Conservation (phyloP, 1,139 yeast genomes). For the Kluyveromyces marxianus region DNA sequence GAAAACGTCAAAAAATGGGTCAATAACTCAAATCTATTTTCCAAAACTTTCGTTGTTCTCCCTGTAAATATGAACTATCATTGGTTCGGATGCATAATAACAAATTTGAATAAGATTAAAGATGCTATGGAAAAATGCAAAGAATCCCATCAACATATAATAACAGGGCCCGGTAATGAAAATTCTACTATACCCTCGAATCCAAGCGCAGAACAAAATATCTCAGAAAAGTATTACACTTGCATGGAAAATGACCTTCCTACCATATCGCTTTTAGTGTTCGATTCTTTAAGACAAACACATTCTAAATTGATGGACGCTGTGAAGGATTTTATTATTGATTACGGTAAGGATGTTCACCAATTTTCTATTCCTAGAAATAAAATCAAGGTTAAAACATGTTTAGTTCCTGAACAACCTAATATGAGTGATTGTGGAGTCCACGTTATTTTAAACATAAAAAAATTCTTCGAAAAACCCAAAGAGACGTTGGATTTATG, state of each 20-base stretch:
- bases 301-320: conserved; percentile 50
- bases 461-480: conserved; percentile 52
- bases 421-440: conserved; percentile 95
- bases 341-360: conserved; percentile 63
- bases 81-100: conserved; percentile 80
- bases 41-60: conserved; percentile 54
- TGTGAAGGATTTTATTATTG: conserved; percentile 54
- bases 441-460: conserved; percentile 75
- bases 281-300: conserved; percentile 67
- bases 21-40: conserved; percentile 55
- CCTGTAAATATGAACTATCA: conserved; percentile 81
- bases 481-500: conserved; percentile 45
- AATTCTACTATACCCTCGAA: not conserved
- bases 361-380: conserved; percentile 40
- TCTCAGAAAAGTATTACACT: no score
- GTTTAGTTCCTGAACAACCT: conserved; percentile 73
- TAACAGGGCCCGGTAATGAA: not conserved
- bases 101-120: conserved; percentile 33
- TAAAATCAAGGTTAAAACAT: conserved; percentile 38
- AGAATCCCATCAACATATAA: not conserved
- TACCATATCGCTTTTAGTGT: conserved; percentile 51
- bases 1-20: conserved; percentile 76
- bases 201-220: no score
- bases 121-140: conserved; percentile 1
- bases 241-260: conserved; percentile 16